These are phyloP conservation scores for Mrakiaceae sp. DNA, from an alignment of 1,284 basidiomycete genomes.

Conservation along the genomic window DNA sequence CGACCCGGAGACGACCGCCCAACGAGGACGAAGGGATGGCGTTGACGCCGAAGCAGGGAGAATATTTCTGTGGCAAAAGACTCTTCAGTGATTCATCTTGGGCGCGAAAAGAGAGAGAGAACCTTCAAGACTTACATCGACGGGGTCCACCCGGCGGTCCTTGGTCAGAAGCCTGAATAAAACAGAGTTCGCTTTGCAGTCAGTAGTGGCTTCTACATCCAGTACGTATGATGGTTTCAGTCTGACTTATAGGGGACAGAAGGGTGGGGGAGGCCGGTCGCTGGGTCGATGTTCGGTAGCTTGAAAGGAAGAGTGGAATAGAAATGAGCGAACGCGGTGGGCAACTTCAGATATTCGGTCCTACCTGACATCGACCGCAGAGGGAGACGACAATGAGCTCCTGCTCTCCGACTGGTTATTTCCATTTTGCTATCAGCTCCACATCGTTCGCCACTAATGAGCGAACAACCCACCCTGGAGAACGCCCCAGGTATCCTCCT, in stretches of 20 bases:
- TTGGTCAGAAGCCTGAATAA: slow-evolving; percentile 12
- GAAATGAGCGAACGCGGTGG: background rate
- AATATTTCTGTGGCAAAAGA: slow-evolving; percentile 5
- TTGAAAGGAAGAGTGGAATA: slow-evolving; percentile 25
- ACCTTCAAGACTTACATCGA: background rate
- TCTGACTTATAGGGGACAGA: slow-evolving; percentile 48
- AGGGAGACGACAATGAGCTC: slow-evolving; percentile 49
- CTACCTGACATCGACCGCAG: slow-evolving; percentile 59
- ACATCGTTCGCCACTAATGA: too few species aligned
- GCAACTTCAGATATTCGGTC: slow-evolving; percentile 25
- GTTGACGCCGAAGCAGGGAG: slow-evolving; percentile 22
- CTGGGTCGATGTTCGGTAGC: slow-evolving; percentile 59
- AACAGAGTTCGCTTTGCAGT: too few species aligned
- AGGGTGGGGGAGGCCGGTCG: slow-evolving; percentile 51
- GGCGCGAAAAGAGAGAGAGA: background rate
- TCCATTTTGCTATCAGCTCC: too few species aligned
- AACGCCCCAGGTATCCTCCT: slow-evolving; percentile 44
- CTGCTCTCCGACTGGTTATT: slow-evolving; percentile 38
- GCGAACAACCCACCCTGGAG: slow-evolving; percentile 30
- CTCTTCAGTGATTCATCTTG: too few species aligned
- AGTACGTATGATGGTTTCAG: too few species aligned
- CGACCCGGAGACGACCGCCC: slow-evolving; percentile 15
- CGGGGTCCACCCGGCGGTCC: slow-evolving; percentile 11
- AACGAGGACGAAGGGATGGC: slow-evolving; percentile 9
- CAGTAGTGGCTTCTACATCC: too few species aligned